Evolutionary conservation across 495 filamentous ascomycete genomes (phyloP).

Genomic region (Penicillium turbatum): DNA sequence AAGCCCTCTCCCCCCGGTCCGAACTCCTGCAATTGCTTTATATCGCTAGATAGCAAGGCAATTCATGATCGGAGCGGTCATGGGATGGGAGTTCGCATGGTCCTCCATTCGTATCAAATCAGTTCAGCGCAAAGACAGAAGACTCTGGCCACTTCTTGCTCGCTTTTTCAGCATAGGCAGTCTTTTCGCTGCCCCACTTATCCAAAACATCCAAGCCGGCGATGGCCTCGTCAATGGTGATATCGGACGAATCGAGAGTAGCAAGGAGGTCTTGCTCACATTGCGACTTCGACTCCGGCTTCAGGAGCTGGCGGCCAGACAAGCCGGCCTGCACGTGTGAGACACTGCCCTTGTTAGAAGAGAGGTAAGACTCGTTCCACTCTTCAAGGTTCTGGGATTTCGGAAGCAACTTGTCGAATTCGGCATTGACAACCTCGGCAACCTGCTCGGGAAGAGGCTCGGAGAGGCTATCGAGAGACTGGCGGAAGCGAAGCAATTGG

Average conservation of each 20-base stretch:
- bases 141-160: conserved; percentile 68
- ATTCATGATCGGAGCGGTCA: background rate
- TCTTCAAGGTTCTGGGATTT: conserved; percentile 53
- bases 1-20: background rate
- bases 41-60: background rate
- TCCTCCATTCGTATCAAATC: conserved; percentile 1
- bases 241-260: conserved; percentile 50
- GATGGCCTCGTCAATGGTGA: conserved; percentile 57
- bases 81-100: background rate
- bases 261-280: conserved; percentile 57
- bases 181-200: conserved; percentile 55
- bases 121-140: conserved; percentile 48
- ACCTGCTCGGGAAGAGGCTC: conserved; percentile 56
- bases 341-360: conserved; percentile 58
- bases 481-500: conserved; percentile 66
- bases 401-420: conserved; percentile 58
- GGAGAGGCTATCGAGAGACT: conserved; percentile 52
- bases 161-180: conserved; percentile 61
- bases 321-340: conserved; percentile 61
- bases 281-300: conserved; percentile 50
- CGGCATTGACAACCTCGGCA: conserved; percentile 60
- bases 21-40: background rate
- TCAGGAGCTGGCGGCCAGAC: conserved; percentile 55
- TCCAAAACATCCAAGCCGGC: conserved; percentile 55
- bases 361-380: conserved; percentile 63